phyloP scores from a whole-genome alignment of 1,139 yeast genomes.

The Protomyces pachydermus region DNA sequence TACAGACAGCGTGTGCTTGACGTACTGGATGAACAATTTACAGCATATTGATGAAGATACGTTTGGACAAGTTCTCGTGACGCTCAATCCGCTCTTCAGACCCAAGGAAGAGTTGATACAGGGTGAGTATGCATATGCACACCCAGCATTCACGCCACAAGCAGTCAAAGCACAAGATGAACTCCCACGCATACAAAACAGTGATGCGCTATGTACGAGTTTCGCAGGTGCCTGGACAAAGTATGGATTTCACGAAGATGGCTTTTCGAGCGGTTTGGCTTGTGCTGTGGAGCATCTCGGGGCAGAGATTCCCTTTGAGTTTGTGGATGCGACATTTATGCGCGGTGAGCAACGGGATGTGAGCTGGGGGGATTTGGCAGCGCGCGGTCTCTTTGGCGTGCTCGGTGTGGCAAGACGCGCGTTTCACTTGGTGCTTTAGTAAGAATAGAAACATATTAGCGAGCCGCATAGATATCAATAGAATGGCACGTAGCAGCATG shows the following conservation, averaged over 20 bases:
- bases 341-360: constrained; percentile 21
- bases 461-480: no score
- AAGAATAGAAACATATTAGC: not conserved
- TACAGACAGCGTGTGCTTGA: constrained; percentile 19
- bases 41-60: constrained; percentile 15
- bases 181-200: constrained; percentile 8
- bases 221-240: constrained; percentile 27
- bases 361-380: constrained; percentile 1
- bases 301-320: constrained; percentile 17
- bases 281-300: constrained; percentile 23
- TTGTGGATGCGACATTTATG: constrained; percentile 26
- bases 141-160: constrained; percentile 20
- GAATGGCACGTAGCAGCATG: not conserved
- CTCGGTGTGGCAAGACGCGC: not conserved
- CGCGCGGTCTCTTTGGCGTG: constrained; percentile 3
- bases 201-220: not conserved
- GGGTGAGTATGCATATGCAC: constrained; percentile 17
- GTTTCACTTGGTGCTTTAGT: not conserved
- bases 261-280: constrained; percentile 19
- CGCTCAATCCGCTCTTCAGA: constrained; percentile 13
- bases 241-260: constrained; percentile 26
- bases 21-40: constrained; percentile 21
- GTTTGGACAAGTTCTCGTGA: constrained; percentile 19
- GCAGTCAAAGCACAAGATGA: constrained; percentile 19
- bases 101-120: constrained; percentile 9